Percentiles rank a stretch among this genome's conserved stretches.
phyloP scores from a whole-genome alignment of 1,284 basidiomycete species.

The Ustilago trichophora region DNA sequence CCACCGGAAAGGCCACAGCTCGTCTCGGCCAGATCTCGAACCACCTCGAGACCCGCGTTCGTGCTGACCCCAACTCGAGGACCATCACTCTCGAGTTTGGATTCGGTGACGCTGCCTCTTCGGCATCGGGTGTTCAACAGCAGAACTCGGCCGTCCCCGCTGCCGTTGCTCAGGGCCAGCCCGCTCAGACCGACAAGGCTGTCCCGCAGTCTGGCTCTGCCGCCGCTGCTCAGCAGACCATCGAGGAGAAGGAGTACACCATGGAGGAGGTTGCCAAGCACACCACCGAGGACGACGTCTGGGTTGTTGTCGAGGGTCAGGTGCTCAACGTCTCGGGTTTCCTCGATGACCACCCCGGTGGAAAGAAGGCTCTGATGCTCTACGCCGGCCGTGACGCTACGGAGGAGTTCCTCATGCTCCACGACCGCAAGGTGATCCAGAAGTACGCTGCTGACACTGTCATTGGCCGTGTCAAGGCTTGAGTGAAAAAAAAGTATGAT shows the following conservation, averaged over 20 bases:
- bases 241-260: conserved; percentile 71
- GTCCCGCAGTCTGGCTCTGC: conserved; percentile 28
- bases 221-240: conserved; percentile 44
- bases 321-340: conserved; percentile 82
- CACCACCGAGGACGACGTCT: conserved; percentile 86
- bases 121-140: conserved; percentile 37
- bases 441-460: conserved; percentile 67
- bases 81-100: conserved; percentile 72
- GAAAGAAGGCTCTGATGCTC: conserved; percentile 87
- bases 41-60: conserved; percentile 70
- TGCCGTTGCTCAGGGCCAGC: conserved; percentile 51
- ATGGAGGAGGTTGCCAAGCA: conserved; percentile 85
- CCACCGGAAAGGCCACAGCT: conserved; percentile 64
- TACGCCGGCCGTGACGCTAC: conserved; percentile 94
- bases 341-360: conserved; percentile 73
- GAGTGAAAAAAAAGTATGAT: too few species aligned
- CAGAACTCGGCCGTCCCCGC: conserved; percentile 37
- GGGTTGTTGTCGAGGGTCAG: conserved; percentile 88
- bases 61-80: conserved; percentile 71
- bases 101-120: conserved; percentile 68
- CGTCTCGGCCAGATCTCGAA: conserved; percentile 78
- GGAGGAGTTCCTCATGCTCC: conserved; percentile 82
- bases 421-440: conserved; percentile 68
- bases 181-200: conserved; percentile 46
- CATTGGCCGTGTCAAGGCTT: conserved; percentile 59